These are phyloP conservation scores for Cladorrhinum sp. DNA, from an alignment of 2,329 filamentous ascomycete species.

Conservation along the genomic window DNA sequence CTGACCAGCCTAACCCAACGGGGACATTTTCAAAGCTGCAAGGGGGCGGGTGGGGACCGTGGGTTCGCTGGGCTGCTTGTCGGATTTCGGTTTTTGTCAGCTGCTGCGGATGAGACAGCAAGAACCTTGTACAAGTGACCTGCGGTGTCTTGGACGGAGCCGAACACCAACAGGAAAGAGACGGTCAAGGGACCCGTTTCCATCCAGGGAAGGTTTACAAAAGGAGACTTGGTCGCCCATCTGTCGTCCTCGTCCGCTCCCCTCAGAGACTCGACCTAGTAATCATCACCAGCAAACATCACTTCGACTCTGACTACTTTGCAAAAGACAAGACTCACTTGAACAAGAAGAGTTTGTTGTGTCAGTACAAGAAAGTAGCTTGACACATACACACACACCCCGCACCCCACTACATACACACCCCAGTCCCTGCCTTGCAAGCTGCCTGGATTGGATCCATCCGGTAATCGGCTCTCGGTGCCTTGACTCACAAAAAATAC, in stretches of 20 bases:
- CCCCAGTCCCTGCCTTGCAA: constrained; percentile 15
- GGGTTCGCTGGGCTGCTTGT: constrained; percentile 14
- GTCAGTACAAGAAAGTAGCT: not conserved
- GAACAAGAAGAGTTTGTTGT: not conserved
- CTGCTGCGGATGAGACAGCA: constrained; percentile 29
- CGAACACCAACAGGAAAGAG: constrained; percentile 23
- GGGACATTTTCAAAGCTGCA: constrained; percentile 12
- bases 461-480: constrained; percentile 26
- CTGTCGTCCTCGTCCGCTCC: constrained; percentile 9
- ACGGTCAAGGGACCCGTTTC: constrained; percentile 19
- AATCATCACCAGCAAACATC: constrained; percentile 10
- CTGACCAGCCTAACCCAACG: constrained; percentile 4
- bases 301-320: constrained; percentile 8
- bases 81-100: constrained; percentile 30
- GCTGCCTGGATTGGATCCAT: constrained; percentile 14
- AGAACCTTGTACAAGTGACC: constrained; percentile 28
- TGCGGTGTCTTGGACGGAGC: constrained; percentile 24
- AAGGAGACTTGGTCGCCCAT: constrained; percentile 23
- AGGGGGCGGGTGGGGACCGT: constrained; percentile 5
- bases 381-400: constrained; percentile 12
- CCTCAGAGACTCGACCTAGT: constrained; percentile 4
- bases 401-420: constrained; percentile 16
- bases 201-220: constrained; percentile 21
- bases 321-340: not conserved
- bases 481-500: constrained; percentile 29